Conservation (phyloP, 2,329 filamentous ascomycete genomes). For the Cylindrodendrum hubeiense region DNA sequence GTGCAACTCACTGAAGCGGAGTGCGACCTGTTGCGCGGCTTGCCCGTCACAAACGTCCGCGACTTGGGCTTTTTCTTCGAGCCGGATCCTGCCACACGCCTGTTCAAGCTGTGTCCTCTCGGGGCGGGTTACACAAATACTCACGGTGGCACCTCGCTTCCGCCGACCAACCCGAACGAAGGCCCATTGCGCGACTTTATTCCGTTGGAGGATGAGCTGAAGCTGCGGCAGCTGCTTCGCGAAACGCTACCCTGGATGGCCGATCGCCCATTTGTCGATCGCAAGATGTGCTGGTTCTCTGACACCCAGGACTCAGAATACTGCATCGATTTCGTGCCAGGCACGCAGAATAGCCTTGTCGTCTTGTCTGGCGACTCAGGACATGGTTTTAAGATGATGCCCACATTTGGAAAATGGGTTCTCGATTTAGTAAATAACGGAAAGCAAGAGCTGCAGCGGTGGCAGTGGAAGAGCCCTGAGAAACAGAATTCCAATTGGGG, state of each 20-base stretch:
- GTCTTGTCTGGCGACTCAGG: constrained; percentile 14
- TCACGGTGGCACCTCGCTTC: constrained; percentile 5
- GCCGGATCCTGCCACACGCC: constrained; percentile 14
- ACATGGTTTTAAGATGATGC: constrained; percentile 24
- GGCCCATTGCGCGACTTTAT: constrained; percentile 19
- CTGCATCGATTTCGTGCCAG: constrained; percentile 20
- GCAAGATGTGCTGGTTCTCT: constrained; percentile 23
- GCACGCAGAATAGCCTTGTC: constrained; percentile 15
- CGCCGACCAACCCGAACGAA: not conserved
- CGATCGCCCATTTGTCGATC: constrained; percentile 25
- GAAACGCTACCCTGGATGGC: constrained; percentile 28
- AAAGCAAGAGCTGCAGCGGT: constrained; percentile 17
- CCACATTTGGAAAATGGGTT: constrained; percentile 16
- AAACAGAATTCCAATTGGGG: constrained; percentile 11
- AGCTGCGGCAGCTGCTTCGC: constrained; percentile 18
- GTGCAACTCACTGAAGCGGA: constrained; percentile 19
- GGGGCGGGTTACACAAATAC: constrained; percentile 26
- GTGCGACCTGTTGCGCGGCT: constrained; percentile 19
- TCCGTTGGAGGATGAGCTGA: constrained; percentile 18
- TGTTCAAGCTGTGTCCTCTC: constrained; percentile 27
- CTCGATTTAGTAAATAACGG: constrained; percentile 8
- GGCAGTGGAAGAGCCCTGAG: constrained; percentile 14
- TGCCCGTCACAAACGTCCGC: constrained; percentile 21
- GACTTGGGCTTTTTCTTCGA: constrained; percentile 23
- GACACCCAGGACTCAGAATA: constrained; percentile 21